Evolutionary conservation across 2,329 filamentous ascomycete genomes (phyloP), one percentile per base, ranked within the genome.

Genomic region (Fonsecaea multimorphosa): DNA sequence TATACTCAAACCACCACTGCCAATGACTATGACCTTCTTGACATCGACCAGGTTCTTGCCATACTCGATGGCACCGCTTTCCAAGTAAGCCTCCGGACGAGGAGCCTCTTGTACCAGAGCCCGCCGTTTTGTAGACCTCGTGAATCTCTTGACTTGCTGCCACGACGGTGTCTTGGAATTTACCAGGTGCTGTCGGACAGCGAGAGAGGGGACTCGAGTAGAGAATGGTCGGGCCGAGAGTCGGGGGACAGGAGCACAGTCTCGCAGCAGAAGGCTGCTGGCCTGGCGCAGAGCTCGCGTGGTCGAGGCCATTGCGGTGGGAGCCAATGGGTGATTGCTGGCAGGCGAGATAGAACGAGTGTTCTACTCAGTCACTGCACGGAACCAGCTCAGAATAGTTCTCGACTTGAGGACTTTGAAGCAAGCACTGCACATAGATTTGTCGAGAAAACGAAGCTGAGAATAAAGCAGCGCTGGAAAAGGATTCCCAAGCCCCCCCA

Each of bases 1-100:
- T 86, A 98, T 98, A 78, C 92, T 92, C 73, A 98, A 86, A 80
- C 94, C 94, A 82, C 94, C 94, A 81, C 90, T 93, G 66, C 94
- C 94, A 83, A 98, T 97, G 73, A 98, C 93, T 68, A 98, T 84
- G 59, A 98, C 94, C 83, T 98, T 98, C 84, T 96, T 96, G 71
- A 98, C 93, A 77, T 97, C 87, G 58, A 97, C 90, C 62, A 91
- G 82, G 74, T 94, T 85, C 74, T 86, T 86, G 65, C 90, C 85
- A 65, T 86, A 89, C 78, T 93, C 91, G 76, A 97, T 89, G 66
- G 89, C 90, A 73, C 93, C 93, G 80, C 92, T 96, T 76, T 92
- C 88, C 73, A 97, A 84, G 80, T 97, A 97, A 68, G 93, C 91
- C 81, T 93, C 89, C 60, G 93, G 87, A 76, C 90, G 91, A 63